Conservation (phyloP, 164 flowering plant species). For the Cinnamomum chago region DNA sequence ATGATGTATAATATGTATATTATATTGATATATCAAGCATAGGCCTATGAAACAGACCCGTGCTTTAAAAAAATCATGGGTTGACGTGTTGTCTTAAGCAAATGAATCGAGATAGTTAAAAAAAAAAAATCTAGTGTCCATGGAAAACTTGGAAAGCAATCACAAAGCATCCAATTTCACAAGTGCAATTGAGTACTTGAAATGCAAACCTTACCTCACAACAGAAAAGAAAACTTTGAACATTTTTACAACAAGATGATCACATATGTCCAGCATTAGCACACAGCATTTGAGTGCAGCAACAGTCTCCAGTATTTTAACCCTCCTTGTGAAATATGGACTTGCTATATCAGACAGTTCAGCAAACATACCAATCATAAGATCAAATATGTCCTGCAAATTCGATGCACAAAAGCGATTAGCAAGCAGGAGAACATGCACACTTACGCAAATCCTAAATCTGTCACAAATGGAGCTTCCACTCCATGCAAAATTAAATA, state of each 20-base stretch:
- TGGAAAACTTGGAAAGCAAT: neutral
- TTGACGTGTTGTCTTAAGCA: too few relatives aligned
- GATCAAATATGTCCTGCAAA: conserved; percentile 70
- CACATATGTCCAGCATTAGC: conserved; percentile 73
- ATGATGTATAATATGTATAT: too few relatives aligned
- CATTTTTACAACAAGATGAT: conserved; percentile 69
- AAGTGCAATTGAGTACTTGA: neutral
- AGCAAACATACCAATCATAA: conserved; percentile 50
- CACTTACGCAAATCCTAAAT: neutral
- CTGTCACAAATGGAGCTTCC: neutral
- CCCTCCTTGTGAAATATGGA: conserved; percentile 74
- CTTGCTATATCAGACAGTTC: conserved; percentile 66
- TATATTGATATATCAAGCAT: too few relatives aligned
- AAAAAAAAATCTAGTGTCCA: too few relatives aligned
- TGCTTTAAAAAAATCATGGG: too few relatives aligned
- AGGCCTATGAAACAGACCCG: too few relatives aligned
- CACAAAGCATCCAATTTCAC: conserved; percentile 1
- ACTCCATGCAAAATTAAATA: neutral
- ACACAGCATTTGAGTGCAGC: conserved; percentile 67
- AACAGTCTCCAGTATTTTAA: conserved; percentile 70
- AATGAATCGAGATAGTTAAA: too few relatives aligned
- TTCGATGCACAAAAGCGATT: neutral
- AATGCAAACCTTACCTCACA: conserved; percentile 49
- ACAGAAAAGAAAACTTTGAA: conserved; percentile 68
- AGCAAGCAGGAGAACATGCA: neutral